A percentile compares a stretch with the other conserved stretches of the same genome.
phyloP scores from a whole-genome alignment of 331 rosid genomes.

The Pyracantha coccinea region DNA sequence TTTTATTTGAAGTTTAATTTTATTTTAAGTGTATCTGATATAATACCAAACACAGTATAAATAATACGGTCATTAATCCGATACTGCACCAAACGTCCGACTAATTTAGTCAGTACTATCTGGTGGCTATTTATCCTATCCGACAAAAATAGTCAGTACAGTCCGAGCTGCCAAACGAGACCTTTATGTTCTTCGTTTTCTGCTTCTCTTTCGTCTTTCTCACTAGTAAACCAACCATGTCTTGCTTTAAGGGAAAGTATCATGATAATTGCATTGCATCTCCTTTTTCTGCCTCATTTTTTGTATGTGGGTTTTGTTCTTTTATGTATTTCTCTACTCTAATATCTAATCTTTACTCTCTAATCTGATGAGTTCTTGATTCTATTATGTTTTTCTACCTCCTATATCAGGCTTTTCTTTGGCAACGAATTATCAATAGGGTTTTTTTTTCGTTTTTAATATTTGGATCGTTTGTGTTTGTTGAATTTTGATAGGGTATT shows the following conservation, averaged over 20 bases:
- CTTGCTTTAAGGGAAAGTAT: neutral
- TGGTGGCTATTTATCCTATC: no score
- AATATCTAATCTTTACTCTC: no score
- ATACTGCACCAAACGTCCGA: no score
- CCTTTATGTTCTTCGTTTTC: neutral
- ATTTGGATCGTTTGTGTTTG: neutral
- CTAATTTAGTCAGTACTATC: no score
- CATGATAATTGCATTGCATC: neutral
- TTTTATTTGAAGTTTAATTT: no score
- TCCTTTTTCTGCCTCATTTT: neutral
- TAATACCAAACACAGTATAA: no score
- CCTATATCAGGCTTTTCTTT: neutral
- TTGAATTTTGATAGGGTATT: neutral
- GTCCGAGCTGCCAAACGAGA: no score
- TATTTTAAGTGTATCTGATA: no score
- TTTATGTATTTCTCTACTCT: neutral
- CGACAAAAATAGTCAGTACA: no score
- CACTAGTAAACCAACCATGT: neutral
- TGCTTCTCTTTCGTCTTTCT: neutral
- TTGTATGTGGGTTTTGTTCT: neutral
- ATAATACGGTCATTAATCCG: no score
- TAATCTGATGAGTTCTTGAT: neutral
- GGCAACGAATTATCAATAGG: neutral
- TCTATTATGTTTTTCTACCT: neutral
- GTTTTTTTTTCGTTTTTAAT: neutral